Evolutionary conservation across 441 rosid genomes (phyloP).

Genomic region (Croton setiger): DNA sequence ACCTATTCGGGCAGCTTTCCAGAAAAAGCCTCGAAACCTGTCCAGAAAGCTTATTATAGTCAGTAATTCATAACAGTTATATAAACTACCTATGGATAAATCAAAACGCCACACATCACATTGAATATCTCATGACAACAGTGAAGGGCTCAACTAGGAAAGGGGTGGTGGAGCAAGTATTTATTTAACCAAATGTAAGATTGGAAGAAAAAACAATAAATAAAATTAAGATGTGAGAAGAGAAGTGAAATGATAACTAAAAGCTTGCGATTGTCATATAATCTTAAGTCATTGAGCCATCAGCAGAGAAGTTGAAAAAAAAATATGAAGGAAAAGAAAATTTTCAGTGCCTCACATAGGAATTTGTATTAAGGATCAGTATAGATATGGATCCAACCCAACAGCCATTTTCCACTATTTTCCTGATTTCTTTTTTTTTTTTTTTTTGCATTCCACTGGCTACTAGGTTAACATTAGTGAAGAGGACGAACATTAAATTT

Average conservation of each 20-base stretch:
- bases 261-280: background rate
- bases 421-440: no score
- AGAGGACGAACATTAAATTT: no score
- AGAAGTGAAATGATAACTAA: no score
- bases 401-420: no score
- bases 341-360: no score
- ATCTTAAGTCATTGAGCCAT: background rate
- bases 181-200: background rate
- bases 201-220: background rate
- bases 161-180: background rate
- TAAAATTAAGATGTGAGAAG: background rate
- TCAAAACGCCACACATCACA: no score
- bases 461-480: no score
- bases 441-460: no score
- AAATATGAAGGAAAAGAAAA: background rate
- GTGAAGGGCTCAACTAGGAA: background rate
- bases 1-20: slow-evolving; percentile 99
- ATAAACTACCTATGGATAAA: background rate
- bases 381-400: no score
- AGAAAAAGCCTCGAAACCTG: slow-evolving; percentile 92
- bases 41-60: slow-evolving; percentile 11
- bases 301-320: background rate
- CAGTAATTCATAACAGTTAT: slow-evolving; percentile 14
- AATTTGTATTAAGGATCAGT: no score
- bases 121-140: slow-evolving; percentile 3